Evolutionary conservation across 1,284 basidiomycete genomes (phyloP), one percentile per base, ranked within the genome.

Genomic region (Mrakiaceae sp.): DNA sequence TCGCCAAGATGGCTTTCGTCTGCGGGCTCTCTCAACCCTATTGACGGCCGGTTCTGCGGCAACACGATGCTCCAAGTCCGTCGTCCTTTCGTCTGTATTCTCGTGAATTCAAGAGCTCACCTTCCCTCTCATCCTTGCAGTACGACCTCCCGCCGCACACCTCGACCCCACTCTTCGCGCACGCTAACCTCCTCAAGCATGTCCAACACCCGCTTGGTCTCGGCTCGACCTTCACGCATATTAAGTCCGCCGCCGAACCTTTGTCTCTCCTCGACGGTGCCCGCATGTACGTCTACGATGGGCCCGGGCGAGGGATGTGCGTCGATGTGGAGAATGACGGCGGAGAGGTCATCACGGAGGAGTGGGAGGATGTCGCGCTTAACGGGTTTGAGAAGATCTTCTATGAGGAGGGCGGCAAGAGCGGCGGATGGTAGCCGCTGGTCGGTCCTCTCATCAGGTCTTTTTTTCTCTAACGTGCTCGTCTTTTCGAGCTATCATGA

Each of bases 111-210:
- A 5, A 8, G 46, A 14, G 3, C 12, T 42, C 1, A 5, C 44
- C 16, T 42, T 10, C 51, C 5, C 4, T 40, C 39, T 39, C 46
- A 11, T 50, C 5, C 27, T 11, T 10, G 9, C 70, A 74, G 60
- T 71, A 70, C 62, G 68, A 69, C 57, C 68, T 72, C 12, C 66
- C 67, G 2, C 59, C 64, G 14, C 27, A 14, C 53, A 54, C 7
- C 63, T 69, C 43, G 3, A 64, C 69, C 5, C 71, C 71, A 3
- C 63, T 73, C 3, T 74, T 73, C 51, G 60, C 69, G 3, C 70
- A 70, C 62, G 75, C 76, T 3, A 80, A 80, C 68, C 72, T 79
- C 44, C 72, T 80, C 53, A 80, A 80, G 68, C 27, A 27, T 27
- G 27, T 27, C 27, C 27, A 27, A 27, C 78, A 79, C 67, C 70